phyloP scores from a whole-genome alignment of 2,329 filamentous ascomycete genomes.

The Monilinia aucupariae region DNA sequence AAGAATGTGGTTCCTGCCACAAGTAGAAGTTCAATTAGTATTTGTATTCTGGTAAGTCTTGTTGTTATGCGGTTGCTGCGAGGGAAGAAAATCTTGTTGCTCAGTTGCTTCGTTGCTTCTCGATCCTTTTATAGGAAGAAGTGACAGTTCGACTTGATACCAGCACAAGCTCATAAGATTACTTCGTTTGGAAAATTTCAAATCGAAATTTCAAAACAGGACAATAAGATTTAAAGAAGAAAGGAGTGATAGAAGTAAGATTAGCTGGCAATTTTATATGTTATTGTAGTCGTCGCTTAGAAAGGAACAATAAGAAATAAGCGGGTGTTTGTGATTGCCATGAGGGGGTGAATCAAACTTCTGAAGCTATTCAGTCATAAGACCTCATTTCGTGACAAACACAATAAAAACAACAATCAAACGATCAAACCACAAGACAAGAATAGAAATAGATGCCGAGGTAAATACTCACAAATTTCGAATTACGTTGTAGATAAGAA shows the following conservation, averaged over 20 bases:
- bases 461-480: slow-evolving; percentile 4
- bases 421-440: background rate
- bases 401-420: background rate
- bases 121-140: background rate
- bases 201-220: background rate
- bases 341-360: slow-evolving; percentile 4
- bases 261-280: background rate
- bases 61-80: background rate
- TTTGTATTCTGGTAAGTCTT: slow-evolving; percentile 16
- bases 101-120: slow-evolving; percentile 9
- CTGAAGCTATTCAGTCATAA: slow-evolving; percentile 13
- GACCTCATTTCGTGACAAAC: background rate
- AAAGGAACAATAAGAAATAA: slow-evolving; percentile 1
- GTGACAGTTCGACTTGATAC: slow-evolving; percentile 13
- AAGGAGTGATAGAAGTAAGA: background rate
- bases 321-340: background rate
- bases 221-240: background rate
- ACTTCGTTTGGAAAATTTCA: background rate
- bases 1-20: slow-evolving; percentile 30
- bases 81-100: background rate
- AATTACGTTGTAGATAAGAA: slow-evolving; percentile 2
- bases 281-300: background rate
- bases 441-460: background rate
- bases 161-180: slow-evolving; percentile 2
- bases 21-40: slow-evolving; percentile 18